phyloP scores from a whole-genome alignment of 352 stramenopile species.

The Sclerospora graminicola region DNA sequence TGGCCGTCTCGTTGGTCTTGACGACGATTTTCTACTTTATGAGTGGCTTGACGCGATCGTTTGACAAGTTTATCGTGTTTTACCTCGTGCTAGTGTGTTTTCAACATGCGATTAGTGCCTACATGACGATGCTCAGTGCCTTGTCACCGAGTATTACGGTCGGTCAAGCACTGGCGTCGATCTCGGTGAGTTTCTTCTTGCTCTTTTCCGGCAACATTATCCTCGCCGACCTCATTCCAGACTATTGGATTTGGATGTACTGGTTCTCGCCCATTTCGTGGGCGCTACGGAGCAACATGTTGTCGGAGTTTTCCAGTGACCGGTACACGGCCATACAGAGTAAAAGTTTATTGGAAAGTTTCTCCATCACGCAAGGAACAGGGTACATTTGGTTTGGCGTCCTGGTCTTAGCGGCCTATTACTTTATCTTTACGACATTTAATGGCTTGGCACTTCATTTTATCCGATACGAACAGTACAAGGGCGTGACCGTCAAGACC shows the following conservation, averaged over 20 bases:
- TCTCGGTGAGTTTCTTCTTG: constrained; percentile 56
- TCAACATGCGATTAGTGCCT: constrained; percentile 53
- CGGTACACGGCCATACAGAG: constrained; percentile 20
- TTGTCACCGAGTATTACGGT: constrained; percentile 47
- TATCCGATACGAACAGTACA: constrained; percentile 36
- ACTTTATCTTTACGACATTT: constrained; percentile 32
- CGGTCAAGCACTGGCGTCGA: constrained; percentile 32
- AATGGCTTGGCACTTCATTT: constrained; percentile 36
- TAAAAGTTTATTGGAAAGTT: constrained; percentile 20
- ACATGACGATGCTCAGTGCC: constrained; percentile 54
- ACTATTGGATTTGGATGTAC: constrained; percentile 77
- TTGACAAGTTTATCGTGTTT: constrained; percentile 71
- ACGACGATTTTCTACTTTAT: constrained; percentile 86
- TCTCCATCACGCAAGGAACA: constrained; percentile 27
- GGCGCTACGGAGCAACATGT: constrained; percentile 43
- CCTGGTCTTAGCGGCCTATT: constrained; percentile 27
- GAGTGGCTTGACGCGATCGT: constrained; percentile 59
- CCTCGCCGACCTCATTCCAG: constrained; percentile 45
- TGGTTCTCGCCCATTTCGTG: constrained; percentile 59
- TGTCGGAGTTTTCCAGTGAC: constrained; percentile 51
- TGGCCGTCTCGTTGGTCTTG: constrained; percentile 47
- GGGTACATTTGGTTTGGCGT: constrained; percentile 40
- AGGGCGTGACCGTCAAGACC: constrained; percentile 27
- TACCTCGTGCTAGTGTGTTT: constrained; percentile 70
- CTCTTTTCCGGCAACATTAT: constrained; percentile 80